phyloP scores from a whole-genome alignment of 495 filamentous ascomycete genomes.

The Trichoderma virens region DNA sequence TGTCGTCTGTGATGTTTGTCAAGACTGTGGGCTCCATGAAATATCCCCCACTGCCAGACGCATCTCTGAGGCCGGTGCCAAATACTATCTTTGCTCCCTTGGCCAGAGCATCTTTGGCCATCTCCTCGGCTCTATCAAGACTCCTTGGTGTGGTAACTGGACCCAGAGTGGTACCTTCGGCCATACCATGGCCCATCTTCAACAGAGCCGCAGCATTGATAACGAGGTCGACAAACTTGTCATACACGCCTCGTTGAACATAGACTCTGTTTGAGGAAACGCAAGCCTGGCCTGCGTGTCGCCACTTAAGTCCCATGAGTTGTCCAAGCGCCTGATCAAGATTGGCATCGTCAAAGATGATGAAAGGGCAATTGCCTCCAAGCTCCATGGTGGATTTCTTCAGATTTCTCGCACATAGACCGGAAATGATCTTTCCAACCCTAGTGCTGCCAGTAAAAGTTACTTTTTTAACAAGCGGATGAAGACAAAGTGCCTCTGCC shows the following conservation, averaged over 20 bases:
- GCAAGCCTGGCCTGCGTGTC: constrained; percentile 64
- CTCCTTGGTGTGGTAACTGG: constrained; percentile 57
- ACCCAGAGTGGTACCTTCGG: constrained; percentile 55
- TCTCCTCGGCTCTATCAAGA: constrained; percentile 53
- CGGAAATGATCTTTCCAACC: constrained; percentile 15
- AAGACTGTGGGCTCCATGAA: constrained; percentile 71
- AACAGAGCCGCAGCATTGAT: constrained; percentile 47
- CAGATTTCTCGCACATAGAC: constrained; percentile 40
- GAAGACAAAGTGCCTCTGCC: constrained; percentile 57
- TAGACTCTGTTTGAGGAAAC: constrained; percentile 68
- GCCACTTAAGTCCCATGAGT: constrained; percentile 57
- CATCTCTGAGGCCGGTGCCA: constrained; percentile 44
- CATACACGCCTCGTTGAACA: constrained; percentile 52
- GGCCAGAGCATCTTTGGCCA: constrained; percentile 56
- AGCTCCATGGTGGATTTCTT: constrained; percentile 70
- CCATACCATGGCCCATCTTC: constrained; percentile 57
- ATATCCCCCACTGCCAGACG: constrained; percentile 42
- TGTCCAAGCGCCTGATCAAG: constrained; percentile 44
- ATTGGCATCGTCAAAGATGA: constrained; percentile 68
- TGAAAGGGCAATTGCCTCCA: constrained; percentile 67
- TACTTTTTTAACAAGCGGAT: constrained; percentile 59
- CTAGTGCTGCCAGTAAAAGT: constrained; percentile 59
- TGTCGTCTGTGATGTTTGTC: constrained; percentile 49
- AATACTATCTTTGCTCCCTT: constrained; percentile 52
- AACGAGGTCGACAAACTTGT: constrained; percentile 45